Evolutionary conservation across 257 asterid species (phyloP).

Genomic region (Ilex asprella): DNA sequence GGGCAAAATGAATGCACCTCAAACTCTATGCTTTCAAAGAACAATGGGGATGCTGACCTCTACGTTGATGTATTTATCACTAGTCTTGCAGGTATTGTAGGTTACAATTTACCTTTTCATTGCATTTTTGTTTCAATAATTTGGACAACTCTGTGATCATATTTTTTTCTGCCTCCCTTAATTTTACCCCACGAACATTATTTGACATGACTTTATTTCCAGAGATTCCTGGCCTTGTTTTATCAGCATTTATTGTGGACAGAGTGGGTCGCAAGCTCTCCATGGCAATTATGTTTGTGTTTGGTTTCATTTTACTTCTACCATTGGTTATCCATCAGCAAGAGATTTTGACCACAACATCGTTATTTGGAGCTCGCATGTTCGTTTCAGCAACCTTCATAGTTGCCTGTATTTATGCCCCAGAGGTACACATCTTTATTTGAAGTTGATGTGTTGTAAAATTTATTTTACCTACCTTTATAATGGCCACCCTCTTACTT

Average conservation of each 20-base stretch:
- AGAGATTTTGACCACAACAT: slow-evolving; percentile 39
- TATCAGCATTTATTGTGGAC: slow-evolving; percentile 60
- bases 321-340: slow-evolving; percentile 45
- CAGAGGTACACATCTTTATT: slow-evolving; percentile 41
- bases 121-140: background rate
- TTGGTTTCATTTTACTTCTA: slow-evolving; percentile 36
- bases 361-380: slow-evolving; percentile 68
- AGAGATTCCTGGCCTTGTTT: slow-evolving; percentile 72
- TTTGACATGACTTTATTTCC: slow-evolving; percentile 13
- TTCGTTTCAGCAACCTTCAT: slow-evolving; percentile 48
- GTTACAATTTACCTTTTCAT: background rate
- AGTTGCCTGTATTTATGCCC: slow-evolving; percentile 47
- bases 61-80: slow-evolving; percentile 56
- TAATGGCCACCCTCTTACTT: too few relatives aligned
- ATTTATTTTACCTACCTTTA: too few relatives aligned
- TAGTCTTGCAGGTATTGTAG: slow-evolving; percentile 61
- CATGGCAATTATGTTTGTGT: slow-evolving; percentile 45
- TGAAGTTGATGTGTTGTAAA: too few relatives aligned
- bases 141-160: background rate
- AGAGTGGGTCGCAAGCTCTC: slow-evolving; percentile 60
- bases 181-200: background rate
- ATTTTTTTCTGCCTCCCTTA: background rate
- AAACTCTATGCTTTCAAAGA: slow-evolving; percentile 13
- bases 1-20: slow-evolving; percentile 39
- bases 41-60: slow-evolving; percentile 29